These are phyloP conservation scores for Solanum paucissectum DNA, from an alignment of 257 asterid genomes.

Conservation along the genomic window DNA sequence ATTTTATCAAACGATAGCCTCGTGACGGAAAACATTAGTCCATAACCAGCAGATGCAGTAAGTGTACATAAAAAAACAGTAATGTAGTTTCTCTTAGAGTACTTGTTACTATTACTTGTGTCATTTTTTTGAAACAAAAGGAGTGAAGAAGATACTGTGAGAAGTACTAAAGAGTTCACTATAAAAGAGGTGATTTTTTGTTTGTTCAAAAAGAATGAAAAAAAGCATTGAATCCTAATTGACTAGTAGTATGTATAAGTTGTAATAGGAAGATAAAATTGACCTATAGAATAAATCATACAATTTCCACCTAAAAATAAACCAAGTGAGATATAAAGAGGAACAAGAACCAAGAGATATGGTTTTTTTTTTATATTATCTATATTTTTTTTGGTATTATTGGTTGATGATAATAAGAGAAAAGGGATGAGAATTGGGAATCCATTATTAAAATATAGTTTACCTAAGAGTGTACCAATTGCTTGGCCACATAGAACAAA, in stretches of 20 bases:
- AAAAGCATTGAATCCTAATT: conserved; percentile 41
- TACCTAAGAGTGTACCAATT: conserved; percentile 40
- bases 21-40: conserved; percentile 14
- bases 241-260: conserved; percentile 33
- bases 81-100: background rate
- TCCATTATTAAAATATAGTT: conserved; percentile 54
- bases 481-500: conserved; percentile 48
- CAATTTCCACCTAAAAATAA: conserved; percentile 14
- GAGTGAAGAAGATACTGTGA: conserved; percentile 37
- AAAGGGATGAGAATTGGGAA: conserved; percentile 61
- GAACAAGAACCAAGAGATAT: background rate
- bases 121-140: conserved; percentile 30
- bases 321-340: conserved; percentile 26
- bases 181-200: conserved; percentile 26
- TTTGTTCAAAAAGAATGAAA: conserved; percentile 33
- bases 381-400: background rate
- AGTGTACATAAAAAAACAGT: conserved; percentile 23
- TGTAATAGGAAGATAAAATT: conserved; percentile 35
- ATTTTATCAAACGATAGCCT: conserved; percentile 23
- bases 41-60: conserved; percentile 22
- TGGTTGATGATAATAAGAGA: conserved; percentile 10
- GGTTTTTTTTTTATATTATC: background rate
- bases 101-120: background rate
- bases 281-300: conserved; percentile 33
- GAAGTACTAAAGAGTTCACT: conserved; percentile 35